Conservation (phyloP, 106 monocot species). For the Narthecium ossifragum region DNA sequence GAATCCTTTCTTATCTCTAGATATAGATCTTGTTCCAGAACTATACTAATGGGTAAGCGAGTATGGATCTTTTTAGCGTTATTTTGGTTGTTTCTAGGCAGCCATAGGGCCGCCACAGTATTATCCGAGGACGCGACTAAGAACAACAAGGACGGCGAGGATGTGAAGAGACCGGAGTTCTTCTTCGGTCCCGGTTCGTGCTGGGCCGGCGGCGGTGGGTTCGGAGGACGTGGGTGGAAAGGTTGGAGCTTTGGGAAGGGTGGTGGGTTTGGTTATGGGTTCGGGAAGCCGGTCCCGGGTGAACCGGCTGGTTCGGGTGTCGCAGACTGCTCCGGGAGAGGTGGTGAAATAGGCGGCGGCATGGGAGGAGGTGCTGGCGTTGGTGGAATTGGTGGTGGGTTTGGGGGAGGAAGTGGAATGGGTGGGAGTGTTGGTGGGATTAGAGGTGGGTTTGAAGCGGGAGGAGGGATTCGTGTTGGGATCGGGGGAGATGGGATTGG, state of each 20-base stretch:
- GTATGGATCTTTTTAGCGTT: too few species aligned
- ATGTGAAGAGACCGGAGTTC: not conserved
- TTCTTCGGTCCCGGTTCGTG: not conserved
- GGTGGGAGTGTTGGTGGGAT: not conserved
- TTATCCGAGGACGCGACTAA: not conserved
- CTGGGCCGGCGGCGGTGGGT: not conserved
- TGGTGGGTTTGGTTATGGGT: not conserved
- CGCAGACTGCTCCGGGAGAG: constrained; percentile 4
- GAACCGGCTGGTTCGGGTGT: constrained; percentile 6
- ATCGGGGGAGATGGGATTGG: not conserved
- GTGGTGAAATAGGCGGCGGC: constrained; percentile 13
- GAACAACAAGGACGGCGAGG: not conserved
- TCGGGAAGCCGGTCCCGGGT: not conserved
- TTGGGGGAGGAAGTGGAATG: constrained; percentile 11
- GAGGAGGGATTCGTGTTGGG: too few species aligned
- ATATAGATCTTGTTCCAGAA: too few species aligned
- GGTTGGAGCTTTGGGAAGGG: not conserved
- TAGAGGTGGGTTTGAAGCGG: constrained; percentile 11
- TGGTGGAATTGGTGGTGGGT: constrained; percentile 5
- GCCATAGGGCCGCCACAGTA: too few species aligned
- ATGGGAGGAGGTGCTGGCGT: constrained; percentile 5
- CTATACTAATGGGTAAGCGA: too few species aligned
- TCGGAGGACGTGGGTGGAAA: not conserved
- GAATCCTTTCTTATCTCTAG: too few species aligned
- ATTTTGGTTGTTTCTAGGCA: too few species aligned